phyloP scores from a whole-genome alignment of 2,329 filamentous ascomycete species.

The Byssothecium circinans region DNA sequence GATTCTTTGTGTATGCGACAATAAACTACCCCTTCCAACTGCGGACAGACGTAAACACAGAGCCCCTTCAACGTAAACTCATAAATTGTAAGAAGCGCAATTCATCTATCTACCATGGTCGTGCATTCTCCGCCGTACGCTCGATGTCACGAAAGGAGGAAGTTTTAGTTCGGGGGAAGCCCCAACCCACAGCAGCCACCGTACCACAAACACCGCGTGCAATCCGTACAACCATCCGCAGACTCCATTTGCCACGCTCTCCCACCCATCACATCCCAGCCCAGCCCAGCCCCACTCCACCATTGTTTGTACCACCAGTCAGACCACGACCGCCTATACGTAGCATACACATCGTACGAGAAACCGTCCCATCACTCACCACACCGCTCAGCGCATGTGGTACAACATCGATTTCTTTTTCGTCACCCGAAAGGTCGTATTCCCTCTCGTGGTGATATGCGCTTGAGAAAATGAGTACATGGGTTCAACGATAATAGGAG shows the following conservation, averaged over 20 bases:
- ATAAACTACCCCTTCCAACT: too few species aligned
- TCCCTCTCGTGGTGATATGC: too few species aligned
- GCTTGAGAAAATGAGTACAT: too few species aligned
- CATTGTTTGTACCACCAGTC: slow-evolving; percentile 12
- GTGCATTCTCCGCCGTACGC: too few species aligned
- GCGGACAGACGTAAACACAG: too few species aligned
- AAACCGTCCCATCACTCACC: not conserved
- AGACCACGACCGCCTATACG: slow-evolving; percentile 8
- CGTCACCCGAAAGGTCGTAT: too few species aligned
- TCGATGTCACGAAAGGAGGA: too few species aligned
- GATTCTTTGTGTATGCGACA: too few species aligned
- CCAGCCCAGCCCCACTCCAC: not conserved
- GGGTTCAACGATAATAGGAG: not conserved
- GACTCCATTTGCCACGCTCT: slow-evolving; percentile 7
- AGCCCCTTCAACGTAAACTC: too few species aligned
- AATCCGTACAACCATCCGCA: slow-evolving; percentile 3
- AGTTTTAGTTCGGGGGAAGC: too few species aligned
- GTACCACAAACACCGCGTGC: slow-evolving; percentile 10
- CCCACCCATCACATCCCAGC: not conserved
- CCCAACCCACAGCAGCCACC: slow-evolving; percentile 8
- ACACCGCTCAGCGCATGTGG: slow-evolving; percentile 3
- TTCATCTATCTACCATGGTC: too few species aligned
- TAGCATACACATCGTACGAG: slow-evolving; percentile 15
- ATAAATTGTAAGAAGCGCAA: too few species aligned
- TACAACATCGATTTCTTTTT: slow-evolving; percentile 5